Conservation (phyloP, 2,329 filamentous ascomycete genomes). For the Coniella lustricola region DNA sequence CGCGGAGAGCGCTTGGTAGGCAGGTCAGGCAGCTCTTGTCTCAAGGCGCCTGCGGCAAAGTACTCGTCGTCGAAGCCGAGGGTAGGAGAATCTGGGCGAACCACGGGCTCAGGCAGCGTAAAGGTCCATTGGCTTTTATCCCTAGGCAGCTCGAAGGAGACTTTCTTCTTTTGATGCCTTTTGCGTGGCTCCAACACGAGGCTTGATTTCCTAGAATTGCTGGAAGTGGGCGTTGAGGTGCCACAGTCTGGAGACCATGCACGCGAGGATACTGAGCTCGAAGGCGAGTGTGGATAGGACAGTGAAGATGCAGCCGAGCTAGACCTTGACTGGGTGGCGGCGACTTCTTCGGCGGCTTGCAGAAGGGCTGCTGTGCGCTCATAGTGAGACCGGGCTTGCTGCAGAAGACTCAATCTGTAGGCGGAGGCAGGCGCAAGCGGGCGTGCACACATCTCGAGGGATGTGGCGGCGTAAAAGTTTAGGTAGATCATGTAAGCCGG, state of each 20-base stretch:
- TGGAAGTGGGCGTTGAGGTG: constrained; percentile 41
- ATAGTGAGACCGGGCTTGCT: constrained; percentile 47
- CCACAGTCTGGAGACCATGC: constrained; percentile 35
- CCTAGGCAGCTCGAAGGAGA: constrained; percentile 36
- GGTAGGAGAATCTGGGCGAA: constrained; percentile 54
- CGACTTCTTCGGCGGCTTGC: constrained; percentile 36
- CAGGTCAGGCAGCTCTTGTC: constrained; percentile 22
- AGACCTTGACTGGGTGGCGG: constrained; percentile 29
- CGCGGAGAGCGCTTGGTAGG: constrained; percentile 16
- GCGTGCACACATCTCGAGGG: constrained; percentile 49
- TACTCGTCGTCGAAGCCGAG: constrained; percentile 46
- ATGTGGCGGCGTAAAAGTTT: constrained; percentile 55
- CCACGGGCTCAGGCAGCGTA: constrained; percentile 35
- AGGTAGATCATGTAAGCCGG: constrained; percentile 51
- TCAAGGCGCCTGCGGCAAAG: constrained; percentile 21
- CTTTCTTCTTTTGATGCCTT: constrained; percentile 32
- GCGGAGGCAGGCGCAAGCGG: constrained; percentile 38
- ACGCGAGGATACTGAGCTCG: constrained; percentile 38
- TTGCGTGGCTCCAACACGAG: constrained; percentile 18
- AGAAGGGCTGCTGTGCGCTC: constrained; percentile 41
- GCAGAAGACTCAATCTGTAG: constrained; percentile 40
- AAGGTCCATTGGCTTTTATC: constrained; percentile 25
- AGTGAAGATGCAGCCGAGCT: constrained; percentile 25
- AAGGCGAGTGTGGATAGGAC: constrained; percentile 39
- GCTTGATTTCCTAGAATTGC: constrained; percentile 28